A percentile compares a stretch with the other conserved stretches of the same genome.
Conservation (phyloP, 2,329 filamentous ascomycete genomes). For the Colletotrichum gloeosporioides region DNA sequence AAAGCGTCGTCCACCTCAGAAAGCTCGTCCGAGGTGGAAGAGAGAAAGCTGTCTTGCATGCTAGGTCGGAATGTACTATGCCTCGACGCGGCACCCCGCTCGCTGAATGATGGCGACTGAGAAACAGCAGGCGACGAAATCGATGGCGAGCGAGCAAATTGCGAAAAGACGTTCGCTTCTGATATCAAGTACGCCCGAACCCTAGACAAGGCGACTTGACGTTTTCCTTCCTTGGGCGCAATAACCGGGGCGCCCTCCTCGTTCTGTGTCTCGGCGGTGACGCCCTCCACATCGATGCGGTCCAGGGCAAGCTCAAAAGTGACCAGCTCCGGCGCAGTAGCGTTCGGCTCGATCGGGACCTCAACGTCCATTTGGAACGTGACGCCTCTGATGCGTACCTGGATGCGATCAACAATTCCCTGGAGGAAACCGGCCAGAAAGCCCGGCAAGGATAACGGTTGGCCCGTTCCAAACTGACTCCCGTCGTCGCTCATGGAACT, state of each 20-base stretch:
- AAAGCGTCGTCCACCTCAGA: conserved; percentile 37
- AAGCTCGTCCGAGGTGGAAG: conserved; percentile 35
- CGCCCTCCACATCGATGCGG: conserved; percentile 69
- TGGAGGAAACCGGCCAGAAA: conserved; percentile 77
- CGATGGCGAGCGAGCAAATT: conserved; percentile 57
- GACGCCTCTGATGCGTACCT: conserved; percentile 70
- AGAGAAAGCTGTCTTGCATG: conserved; percentile 29
- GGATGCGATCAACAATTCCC: conserved; percentile 74
- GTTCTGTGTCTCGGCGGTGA: conserved; percentile 51
- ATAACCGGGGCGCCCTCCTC: conserved; percentile 38
- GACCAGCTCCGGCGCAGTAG: conserved; percentile 56
- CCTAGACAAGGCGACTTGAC: conserved; percentile 66
- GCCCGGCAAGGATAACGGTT: conserved; percentile 69
- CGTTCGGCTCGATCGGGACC: conserved; percentile 53
- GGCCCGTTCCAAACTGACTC: conserved; percentile 72
- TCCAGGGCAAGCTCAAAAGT: conserved; percentile 71
- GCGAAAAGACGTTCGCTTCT: conserved; percentile 70
- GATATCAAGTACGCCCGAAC: conserved; percentile 71
- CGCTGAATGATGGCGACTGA: conserved; percentile 46
- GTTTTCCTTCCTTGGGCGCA: conserved; percentile 66
- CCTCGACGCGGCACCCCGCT: conserved; percentile 28
- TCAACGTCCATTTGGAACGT: conserved; percentile 70
- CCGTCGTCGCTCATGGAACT: conserved; percentile 67
- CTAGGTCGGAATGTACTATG: conserved; percentile 24
- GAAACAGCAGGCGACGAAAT: conserved; percentile 59